Conservation (phyloP, 805 yeast species). For the Cyberlindnera petersonii region DNA sequence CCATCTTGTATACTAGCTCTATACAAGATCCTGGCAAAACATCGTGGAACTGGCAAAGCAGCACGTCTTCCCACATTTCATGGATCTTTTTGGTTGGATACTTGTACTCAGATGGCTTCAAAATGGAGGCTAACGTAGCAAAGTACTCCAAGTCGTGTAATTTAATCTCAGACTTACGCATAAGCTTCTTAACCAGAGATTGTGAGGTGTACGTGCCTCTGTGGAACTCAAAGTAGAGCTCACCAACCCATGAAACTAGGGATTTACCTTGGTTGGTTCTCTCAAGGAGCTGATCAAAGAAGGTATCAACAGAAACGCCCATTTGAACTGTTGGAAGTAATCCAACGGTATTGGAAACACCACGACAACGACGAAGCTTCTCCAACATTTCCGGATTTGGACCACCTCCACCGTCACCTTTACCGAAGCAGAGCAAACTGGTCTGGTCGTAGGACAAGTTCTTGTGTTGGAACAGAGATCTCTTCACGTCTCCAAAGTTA, state of each 20-base stretch:
- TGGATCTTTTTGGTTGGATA: conserved; percentile 73
- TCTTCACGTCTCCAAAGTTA: conserved; percentile 84
- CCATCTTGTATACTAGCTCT: conserved; percentile 86
- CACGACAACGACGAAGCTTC: conserved; percentile 86
- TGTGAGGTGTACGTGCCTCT: conserved; percentile 97
- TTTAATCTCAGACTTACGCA: conserved; percentile 71
- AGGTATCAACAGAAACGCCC: conserved; percentile 72
- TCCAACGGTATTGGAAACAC: conserved; percentile 76
- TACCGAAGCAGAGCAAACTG: conserved; percentile 80
- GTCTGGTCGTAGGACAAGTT: conserved; percentile 76
- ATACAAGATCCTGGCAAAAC: conserved; percentile 97
- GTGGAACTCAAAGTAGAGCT: conserved; percentile 89
- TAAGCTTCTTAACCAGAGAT: conserved; percentile 75
- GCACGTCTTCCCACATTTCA: conserved; percentile 80
- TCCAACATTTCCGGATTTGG: conserved; percentile 93
- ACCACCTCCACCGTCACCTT: conserved; percentile 99
- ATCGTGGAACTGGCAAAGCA: conserved; percentile 93
- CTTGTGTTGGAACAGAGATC: conserved; percentile 79
- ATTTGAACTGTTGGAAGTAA: conserved; percentile 76
- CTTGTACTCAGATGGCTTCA: conserved; percentile 42
- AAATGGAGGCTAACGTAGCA: conserved; percentile 68
- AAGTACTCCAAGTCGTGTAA: conserved; percentile 83
- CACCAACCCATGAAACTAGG: conserved; percentile 90
- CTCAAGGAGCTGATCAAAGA: conserved; percentile 61
- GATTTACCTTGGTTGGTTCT: conserved; percentile 60